Percentiles rank a stretch among this genome's conserved stretches.
Conservation (phyloP, 176 grass and related monocot genomes). For the Cenchrus fungigraminus region DNA sequence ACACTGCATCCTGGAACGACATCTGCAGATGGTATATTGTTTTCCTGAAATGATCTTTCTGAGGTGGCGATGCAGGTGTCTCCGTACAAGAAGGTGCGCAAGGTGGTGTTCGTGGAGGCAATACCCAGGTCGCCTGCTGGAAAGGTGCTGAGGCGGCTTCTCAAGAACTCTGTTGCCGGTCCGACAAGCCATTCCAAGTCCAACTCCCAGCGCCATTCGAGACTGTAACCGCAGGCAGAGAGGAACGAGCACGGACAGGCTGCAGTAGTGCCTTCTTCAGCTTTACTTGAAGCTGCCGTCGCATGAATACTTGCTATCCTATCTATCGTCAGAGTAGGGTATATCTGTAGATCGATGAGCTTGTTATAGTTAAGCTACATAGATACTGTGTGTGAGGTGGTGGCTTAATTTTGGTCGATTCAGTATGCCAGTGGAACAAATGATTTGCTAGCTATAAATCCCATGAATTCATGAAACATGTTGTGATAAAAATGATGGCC, state of each 20-base stretch:
- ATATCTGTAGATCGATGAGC: neutral
- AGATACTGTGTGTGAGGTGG: neutral
- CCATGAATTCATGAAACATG: too few species aligned
- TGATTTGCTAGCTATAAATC: too few species aligned
- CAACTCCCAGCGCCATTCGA: slow-evolving; percentile 33
- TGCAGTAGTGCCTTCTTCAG: neutral
- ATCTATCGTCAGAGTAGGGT: neutral
- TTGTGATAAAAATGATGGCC: too few species aligned
- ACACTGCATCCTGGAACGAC: neutral
- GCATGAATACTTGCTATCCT: neutral
- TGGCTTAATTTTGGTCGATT: too few species aligned
- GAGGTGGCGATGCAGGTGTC: slow-evolving; percentile 64
- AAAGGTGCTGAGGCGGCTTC: slow-evolving; percentile 76
- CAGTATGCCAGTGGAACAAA: too few species aligned
- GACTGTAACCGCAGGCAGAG: slow-evolving; percentile 38
- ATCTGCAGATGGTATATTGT: neutral
- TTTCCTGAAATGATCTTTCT: neutral
- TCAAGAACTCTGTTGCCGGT: slow-evolving; percentile 49
- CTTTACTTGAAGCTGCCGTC: neutral
- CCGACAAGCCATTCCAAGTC: slow-evolving; percentile 10
- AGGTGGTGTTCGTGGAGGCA: slow-evolving; percentile 86
- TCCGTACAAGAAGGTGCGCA: slow-evolving; percentile 86
- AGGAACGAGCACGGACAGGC: neutral
- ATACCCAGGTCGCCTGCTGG: slow-evolving; percentile 81
- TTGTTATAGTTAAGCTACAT: neutral